A percentile compares a stretch with the other conserved stretches of the same genome.
phyloP scores from a whole-genome alignment of 371 early-diverging fungal species.

The Lichtheimia corymbifera region DNA sequence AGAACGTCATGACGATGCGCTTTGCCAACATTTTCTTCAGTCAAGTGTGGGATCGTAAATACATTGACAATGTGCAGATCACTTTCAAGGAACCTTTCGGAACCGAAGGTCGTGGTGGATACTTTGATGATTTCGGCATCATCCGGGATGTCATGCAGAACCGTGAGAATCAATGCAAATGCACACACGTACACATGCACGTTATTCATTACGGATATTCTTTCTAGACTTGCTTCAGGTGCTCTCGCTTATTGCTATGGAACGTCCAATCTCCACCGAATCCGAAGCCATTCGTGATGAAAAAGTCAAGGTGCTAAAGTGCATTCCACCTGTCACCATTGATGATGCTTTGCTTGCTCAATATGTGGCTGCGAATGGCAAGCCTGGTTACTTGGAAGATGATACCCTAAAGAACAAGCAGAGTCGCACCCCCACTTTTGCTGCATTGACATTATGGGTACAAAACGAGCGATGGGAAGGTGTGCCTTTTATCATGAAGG shows the following conservation, averaged over 20 bases:
- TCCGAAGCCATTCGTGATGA: slow-evolving; percentile 93
- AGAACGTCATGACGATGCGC: slow-evolving; percentile 91
- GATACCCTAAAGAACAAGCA: slow-evolving; percentile 64
- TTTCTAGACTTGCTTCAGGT: slow-evolving; percentile 80
- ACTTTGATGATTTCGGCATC: slow-evolving; percentile 99
- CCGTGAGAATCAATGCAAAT: slow-evolving; percentile 46
- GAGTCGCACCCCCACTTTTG: slow-evolving; percentile 85
- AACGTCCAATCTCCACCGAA: slow-evolving; percentile 81
- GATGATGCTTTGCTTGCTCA: slow-evolving; percentile 90
- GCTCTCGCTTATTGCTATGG: slow-evolving; percentile 92
- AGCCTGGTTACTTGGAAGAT: slow-evolving; percentile 92
- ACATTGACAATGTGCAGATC: slow-evolving; percentile 95
- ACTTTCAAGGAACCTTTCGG: slow-evolving; percentile 98
- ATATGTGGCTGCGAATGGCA: slow-evolving; percentile 76
- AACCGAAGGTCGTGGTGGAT: slow-evolving; percentile 98
- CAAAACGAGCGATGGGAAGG: slow-evolving; percentile 91
- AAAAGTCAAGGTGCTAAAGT: slow-evolving; percentile 88
- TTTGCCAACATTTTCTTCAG: slow-evolving; percentile 95
- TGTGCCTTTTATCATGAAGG: slow-evolving; percentile 90
- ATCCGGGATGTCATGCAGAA: slow-evolving; percentile 99
- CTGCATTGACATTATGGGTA: slow-evolving; percentile 78
- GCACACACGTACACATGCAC: background rate
- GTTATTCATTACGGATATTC: background rate
- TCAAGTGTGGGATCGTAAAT: slow-evolving; percentile 88
- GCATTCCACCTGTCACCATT: slow-evolving; percentile 74